Base-by-base conservation (phyloP, 2,329 filamentous ascomycete species). In the Hypoxylon sp. region DNA sequence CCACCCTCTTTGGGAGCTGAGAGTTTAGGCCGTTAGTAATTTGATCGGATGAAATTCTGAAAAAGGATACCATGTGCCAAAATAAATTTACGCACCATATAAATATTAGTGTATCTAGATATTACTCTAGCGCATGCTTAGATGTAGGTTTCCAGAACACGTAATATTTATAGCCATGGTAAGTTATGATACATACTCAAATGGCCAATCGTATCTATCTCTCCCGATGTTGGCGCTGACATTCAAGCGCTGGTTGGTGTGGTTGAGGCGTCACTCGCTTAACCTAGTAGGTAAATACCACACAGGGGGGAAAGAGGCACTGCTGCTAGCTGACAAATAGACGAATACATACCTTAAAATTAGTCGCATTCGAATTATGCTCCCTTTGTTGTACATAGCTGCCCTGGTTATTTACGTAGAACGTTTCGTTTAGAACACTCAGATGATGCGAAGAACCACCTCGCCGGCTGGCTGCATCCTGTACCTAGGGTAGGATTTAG, bases 41-140 rank as follows among this genome's bases (percentile, higher is more conserved):
- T 44, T 37, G 40, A 63, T 63, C 59, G 17, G 64, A 66, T 46
- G 57, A 57, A 50, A 53, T 51, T 14, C 8, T 17, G 14, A 53
- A 37, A 37, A n/a, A n/a, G 1, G 14, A 7, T 7, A 27, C 14
- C 6, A 40, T n/a, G 6, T 40, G 14, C 37, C 17, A 42, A 42
- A 42, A 42, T 6, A 8, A 17, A 42, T 7, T 6, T 17, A 5
- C 7, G 3, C 20, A n/a, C 37, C 1, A 40, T 40, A 42, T 13
- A 42, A 6, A 42, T 33, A 33, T 17, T 27, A 27, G 25, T 27
- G 25, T 27, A 27, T 27, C 5, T 5, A 27, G 25, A 27, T 27
- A 27, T 27, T 27, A 27, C 25, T 27, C 25, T 27, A 27, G 25
- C 25, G 5, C 25, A 27, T 27, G 25, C 25, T 27, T 27, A 27